These are phyloP conservation scores for Microcyclosporella mali DNA, from an alignment of 2,329 filamentous ascomycete species.

Conservation along the genomic window DNA sequence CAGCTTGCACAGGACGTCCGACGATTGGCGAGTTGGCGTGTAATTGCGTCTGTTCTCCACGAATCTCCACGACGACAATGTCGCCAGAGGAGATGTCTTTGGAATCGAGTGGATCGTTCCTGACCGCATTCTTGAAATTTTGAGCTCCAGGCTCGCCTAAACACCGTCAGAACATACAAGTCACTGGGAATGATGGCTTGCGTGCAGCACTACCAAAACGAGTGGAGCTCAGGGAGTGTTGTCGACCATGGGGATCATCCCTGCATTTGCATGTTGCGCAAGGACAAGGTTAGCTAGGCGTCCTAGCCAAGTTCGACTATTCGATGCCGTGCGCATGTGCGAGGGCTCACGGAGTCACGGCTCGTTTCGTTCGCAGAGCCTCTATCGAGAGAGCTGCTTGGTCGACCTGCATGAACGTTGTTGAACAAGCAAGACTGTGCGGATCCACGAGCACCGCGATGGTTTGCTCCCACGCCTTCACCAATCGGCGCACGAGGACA, in stretches of 20 bases:
- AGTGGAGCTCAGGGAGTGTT: conserved; percentile 18
- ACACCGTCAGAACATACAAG: no score
- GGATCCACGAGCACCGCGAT: no score
- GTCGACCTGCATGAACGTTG: not conserved
- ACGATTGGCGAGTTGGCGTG: no score
- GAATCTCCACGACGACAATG: no score
- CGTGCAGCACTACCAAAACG: conserved; percentile 21
- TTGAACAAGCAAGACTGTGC: no score
- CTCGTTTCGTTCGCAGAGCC: not conserved
- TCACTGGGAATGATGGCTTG: conserved; percentile 14
- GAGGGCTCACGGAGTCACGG: not conserved
- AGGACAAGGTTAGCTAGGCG: conserved; percentile 6
- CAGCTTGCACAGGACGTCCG: no score
- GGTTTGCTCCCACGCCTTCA: no score
- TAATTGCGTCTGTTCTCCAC: no score
- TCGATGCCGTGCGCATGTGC: no score
- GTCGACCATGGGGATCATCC: conserved; percentile 16
- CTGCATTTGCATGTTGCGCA: conserved; percentile 15
- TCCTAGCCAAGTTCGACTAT: not conserved
- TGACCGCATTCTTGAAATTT: conserved; percentile 17
- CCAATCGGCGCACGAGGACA: no score
- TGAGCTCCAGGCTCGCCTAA: conserved; percentile 11
- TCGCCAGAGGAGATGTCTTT: conserved; percentile 5
- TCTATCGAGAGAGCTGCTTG: not conserved
- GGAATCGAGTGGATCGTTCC: conserved; percentile 10